Percentiles rank a stretch among this genome's conserved stretches.
phyloP scores from a whole-genome alignment of 2,329 filamentous ascomycete species.

The Pseudomassariella vexata region DNA sequence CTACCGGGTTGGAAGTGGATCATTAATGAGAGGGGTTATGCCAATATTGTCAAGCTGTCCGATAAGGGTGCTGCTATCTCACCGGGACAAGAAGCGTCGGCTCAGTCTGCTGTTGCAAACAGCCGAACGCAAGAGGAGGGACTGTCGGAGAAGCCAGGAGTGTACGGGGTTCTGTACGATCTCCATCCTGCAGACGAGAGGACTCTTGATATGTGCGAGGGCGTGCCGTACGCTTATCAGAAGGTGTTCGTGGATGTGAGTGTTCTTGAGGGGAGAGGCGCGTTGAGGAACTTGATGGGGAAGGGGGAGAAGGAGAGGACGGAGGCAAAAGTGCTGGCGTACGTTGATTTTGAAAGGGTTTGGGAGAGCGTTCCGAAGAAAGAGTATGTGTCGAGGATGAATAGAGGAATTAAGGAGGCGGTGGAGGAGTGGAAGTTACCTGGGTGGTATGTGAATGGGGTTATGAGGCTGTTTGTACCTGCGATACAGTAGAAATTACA shows the following conservation, averaged over 20 bases:
- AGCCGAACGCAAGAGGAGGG: conserved; percentile 1
- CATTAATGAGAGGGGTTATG: conserved; percentile 62
- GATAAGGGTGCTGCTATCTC: neutral
- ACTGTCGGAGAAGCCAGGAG: conserved; percentile 27
- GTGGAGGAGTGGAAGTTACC: conserved; percentile 47
- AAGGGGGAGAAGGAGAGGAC: conserved; percentile 12
- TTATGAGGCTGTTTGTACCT: conserved; percentile 43
- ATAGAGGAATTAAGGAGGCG: conserved; percentile 56
- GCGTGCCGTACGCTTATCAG: conserved; percentile 56
- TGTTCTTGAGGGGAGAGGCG: conserved; percentile 9
- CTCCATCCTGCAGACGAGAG: conserved; percentile 44
- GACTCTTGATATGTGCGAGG: conserved; percentile 51
- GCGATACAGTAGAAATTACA: too few relatives aligned
- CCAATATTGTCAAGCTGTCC: too few relatives aligned
- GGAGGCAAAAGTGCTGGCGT: conserved; percentile 37
- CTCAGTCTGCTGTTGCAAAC: neutral
- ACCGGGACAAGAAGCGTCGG: neutral
- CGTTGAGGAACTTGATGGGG: too few relatives aligned
- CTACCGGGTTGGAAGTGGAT: conserved; percentile 57
- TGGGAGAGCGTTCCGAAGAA: conserved; percentile 34
- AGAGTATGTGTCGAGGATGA: conserved; percentile 62
- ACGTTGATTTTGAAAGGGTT: conserved; percentile 45
- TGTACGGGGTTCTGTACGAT: conserved; percentile 54
- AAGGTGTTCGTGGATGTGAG: conserved; percentile 40
- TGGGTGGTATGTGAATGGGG: conserved; percentile 43